Evolutionary conservation across 192 early-diverging fungal genomes (phyloP), one percentile per base, ranked within the genome.

Genomic region (Phlyctochytrium bullatum): DNA sequence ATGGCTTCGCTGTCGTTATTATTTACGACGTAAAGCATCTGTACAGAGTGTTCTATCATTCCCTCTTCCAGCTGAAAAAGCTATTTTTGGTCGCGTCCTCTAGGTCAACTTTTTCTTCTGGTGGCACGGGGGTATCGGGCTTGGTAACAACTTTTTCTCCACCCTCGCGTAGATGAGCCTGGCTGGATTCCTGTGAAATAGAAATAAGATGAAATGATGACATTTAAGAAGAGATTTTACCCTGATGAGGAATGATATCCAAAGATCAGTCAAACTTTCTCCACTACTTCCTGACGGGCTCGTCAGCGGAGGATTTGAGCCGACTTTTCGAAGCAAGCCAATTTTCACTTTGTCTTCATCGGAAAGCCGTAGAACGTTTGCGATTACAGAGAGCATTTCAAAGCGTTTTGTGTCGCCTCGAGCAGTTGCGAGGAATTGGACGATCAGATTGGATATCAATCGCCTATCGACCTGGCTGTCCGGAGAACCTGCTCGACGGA

Each of bases 311-410:
- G 63, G 59, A 36, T 12, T 52, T 14, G 65, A 36, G 2, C 79
- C 79, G 23, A 86, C 80, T 62, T 75, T 84, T 53, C 91, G 78
- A 29, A 91, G 88, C 50, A 96, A 74, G 25, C 92, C 91, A 20
- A 82, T 70, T 67, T 76, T 78, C 17, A 69, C 89, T 64, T 93
- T 91, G 67, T 98, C 93, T 74, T 94, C 91, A 52, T 95, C 93
- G 6, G 73, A 86, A 40, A 95, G 88, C 72, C 93, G 87, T 34
- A 98, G 76, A 23, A 97, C 90, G 67, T 83, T 90, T 16, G 91
- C 88, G 75, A 98, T 95, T 52, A 98, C 83, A 56, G 88, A 87
- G 66, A 98, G 72, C 50, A 96, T 92, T 71, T 98, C 95, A 69
- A 85, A 98, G 33, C 92, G 83, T 75, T 94, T 96, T 35, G 88